These are phyloP conservation scores for Cichorium intybus DNA, from an alignment of 140 eudicot species.

Conservation along the genomic window DNA sequence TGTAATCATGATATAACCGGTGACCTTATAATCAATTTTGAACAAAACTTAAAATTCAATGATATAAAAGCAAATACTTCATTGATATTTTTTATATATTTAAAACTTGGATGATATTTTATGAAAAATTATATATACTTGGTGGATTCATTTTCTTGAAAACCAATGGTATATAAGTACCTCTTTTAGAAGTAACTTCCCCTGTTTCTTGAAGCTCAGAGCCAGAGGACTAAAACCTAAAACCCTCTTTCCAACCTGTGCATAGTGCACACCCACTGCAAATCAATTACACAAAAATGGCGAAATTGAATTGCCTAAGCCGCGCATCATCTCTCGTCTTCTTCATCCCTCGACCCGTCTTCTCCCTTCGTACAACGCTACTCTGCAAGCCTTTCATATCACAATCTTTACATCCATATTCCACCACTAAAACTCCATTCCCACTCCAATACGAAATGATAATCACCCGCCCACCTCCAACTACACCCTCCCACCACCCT, in stretches of 20 bases:
- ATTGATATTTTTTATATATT: no score
- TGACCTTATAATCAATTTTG: no score
- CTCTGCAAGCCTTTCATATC: slow-evolving; percentile 19
- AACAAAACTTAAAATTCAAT: no score
- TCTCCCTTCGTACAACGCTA: slow-evolving; percentile 9
- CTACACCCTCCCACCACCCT: slow-evolving; percentile 26
- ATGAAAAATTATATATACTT: no score
- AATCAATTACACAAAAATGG: slow-evolving; percentile 31
- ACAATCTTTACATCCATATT: slow-evolving; percentile 28
- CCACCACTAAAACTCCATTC: slow-evolving; percentile 78
- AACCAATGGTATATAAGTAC: no score
- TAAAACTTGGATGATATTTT: no score
- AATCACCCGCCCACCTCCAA: slow-evolving; percentile 58
- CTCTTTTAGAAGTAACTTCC: no score
- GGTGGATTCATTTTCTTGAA: no score
- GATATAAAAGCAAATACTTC: no score
- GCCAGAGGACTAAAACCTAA: slow-evolving; percentile 1
- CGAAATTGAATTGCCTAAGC: slow-evolving; percentile 35
- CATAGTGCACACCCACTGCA: background rate
- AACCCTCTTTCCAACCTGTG: background rate
- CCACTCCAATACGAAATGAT: slow-evolving; percentile 97
- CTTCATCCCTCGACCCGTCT: slow-evolving; percentile 33
- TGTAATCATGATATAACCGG: no score
- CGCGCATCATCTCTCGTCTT: slow-evolving; percentile 32
- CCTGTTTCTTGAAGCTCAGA: background rate